Percentiles rank a stretch among this genome's conserved stretches.
phyloP scores from a whole-genome alignment of 2,329 filamentous ascomycete genomes.

The Curvularia lunata region DNA sequence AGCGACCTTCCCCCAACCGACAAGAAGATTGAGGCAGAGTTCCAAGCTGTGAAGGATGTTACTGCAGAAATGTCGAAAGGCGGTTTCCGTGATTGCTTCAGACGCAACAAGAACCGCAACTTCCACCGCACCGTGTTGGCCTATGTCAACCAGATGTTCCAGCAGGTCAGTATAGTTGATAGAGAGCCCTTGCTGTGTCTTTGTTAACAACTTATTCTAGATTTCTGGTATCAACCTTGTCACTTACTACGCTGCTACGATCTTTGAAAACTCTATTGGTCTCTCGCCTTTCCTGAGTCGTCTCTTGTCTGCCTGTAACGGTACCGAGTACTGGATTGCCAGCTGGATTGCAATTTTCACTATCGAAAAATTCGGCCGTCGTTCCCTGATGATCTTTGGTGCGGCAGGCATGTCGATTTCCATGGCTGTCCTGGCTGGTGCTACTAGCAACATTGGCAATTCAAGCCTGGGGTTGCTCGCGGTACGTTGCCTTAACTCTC shows the following conservation, averaged over 20 bases:
- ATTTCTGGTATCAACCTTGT: constrained; percentile 48
- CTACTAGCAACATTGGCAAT: constrained; percentile 37
- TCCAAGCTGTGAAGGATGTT: constrained; percentile 48
- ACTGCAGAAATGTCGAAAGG: constrained; percentile 52
- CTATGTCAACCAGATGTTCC: constrained; percentile 55
- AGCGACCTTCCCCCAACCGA: constrained; percentile 50
- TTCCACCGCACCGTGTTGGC: constrained; percentile 53
- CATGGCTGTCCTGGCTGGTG: constrained; percentile 46
- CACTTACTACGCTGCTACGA: constrained; percentile 53
- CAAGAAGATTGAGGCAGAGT: constrained; percentile 46
- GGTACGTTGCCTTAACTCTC: constrained; percentile 54
- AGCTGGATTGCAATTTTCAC: constrained; percentile 53
- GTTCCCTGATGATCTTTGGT: constrained; percentile 49
- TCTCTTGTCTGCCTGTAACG: constrained; percentile 50
- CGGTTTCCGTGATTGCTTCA: constrained; percentile 64
- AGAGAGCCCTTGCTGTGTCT: background rate
- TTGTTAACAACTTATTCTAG: constrained; percentile 39
- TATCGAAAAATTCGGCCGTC: constrained; percentile 49
- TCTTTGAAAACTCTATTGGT: constrained; percentile 53
- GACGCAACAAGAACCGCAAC: constrained; percentile 57
- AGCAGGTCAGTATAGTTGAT: constrained; percentile 43
- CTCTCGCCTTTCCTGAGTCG: constrained; percentile 45
- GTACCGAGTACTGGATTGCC: constrained; percentile 51
- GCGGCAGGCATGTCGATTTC: constrained; percentile 45
- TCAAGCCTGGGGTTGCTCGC: constrained; percentile 47